phyloP scores from a whole-genome alignment of 805 yeast genomes.

The Kluyveromyces starmeri region DNA sequence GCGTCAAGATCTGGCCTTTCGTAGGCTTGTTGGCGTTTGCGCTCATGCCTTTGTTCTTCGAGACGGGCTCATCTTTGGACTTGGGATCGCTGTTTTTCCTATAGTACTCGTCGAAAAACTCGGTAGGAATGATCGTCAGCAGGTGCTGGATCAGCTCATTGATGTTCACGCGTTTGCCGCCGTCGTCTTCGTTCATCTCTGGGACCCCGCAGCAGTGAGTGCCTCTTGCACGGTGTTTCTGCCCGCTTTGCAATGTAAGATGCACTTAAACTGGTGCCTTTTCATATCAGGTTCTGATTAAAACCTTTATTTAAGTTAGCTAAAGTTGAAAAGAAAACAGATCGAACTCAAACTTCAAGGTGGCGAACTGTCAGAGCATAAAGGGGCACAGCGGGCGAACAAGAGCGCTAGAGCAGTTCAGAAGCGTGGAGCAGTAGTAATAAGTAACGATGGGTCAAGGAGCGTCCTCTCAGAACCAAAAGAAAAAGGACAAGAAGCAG shows the following conservation, averaged over 20 bases:
- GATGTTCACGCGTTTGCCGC: conserved; percentile 47
- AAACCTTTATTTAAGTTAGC: too few species aligned
- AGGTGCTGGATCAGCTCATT: conserved; percentile 50
- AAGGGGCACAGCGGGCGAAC: too few species aligned
- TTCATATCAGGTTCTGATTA: too few species aligned
- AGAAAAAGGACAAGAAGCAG: conserved; percentile 54
- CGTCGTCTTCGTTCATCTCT: conserved; percentile 25
- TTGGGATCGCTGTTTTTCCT: conserved; percentile 8
- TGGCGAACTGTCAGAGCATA: too few species aligned
- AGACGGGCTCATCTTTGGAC: conserved; percentile 2
- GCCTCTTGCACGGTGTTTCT: too few species aligned
- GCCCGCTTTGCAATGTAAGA: too few species aligned
- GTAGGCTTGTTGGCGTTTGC: conserved; percentile 81
- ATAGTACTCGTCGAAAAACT: conserved; percentile 35
- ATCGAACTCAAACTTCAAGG: too few species aligned
- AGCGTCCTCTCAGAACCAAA: conserved; percentile 26
- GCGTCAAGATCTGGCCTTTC: conserved; percentile 72
- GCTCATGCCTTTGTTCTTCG: conserved; percentile 40
- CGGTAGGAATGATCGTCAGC: conserved; percentile 36
- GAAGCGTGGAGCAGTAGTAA: too few species aligned
- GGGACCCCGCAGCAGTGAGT: too few species aligned
- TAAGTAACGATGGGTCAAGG: conserved; percentile 28
- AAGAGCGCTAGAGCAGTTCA: too few species aligned
- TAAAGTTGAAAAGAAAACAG: too few species aligned
- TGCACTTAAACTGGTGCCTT: too few species aligned